A percentile compares a stretch with the other conserved stretches of the same genome.
These are phyloP conservation scores for Karstenula rhodostoma DNA, from an alignment of 2,329 filamentous ascomycete genomes.

Conservation along the genomic window DNA sequence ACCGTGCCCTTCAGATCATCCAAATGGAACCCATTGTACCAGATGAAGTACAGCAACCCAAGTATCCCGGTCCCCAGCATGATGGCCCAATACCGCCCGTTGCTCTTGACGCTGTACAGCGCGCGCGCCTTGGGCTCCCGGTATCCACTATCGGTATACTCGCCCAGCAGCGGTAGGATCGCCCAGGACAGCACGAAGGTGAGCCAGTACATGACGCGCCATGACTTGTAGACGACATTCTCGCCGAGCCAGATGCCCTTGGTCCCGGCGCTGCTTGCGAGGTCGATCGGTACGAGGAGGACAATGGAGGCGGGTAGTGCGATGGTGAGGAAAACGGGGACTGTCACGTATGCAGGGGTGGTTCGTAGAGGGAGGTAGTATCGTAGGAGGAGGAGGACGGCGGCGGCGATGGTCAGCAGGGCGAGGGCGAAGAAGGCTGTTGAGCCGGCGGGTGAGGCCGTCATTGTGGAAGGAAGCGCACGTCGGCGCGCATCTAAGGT, in stretches of 20 bases:
- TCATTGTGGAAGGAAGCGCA: constrained; percentile 27
- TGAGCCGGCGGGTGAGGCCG: constrained; percentile 75
- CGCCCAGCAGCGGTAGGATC: constrained; percentile 89
- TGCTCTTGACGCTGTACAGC: constrained; percentile 83
- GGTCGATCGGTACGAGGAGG: constrained; percentile 91
- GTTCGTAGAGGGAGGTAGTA: constrained; percentile 89
- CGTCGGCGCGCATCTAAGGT: constrained; percentile 26
- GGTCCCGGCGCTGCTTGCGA: constrained; percentile 82
- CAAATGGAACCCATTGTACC: constrained; percentile 77
- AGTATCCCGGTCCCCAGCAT: constrained; percentile 74
- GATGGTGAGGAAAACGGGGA: constrained; percentile 96
- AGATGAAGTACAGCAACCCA: constrained; percentile 83
- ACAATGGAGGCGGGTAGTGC: constrained; percentile 91
- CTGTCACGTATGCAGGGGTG: constrained; percentile 86
- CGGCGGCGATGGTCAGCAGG: constrained; percentile 74
- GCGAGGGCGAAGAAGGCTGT: constrained; percentile 78
- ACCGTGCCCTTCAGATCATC: constrained; percentile 80
- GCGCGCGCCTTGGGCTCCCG: constrained; percentile 83
- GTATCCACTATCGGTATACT: constrained; percentile 94
- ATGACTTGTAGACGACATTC: constrained; percentile 80
- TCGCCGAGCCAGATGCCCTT: constrained; percentile 87
- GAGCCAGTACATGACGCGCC: constrained; percentile 97
- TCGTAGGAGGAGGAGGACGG: constrained; percentile 84
- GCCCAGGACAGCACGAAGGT: constrained; percentile 96
- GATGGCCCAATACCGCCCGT: constrained; percentile 87